These are phyloP conservation scores for Alternaria metachromatica DNA, from an alignment of 2,329 filamentous ascomycete species.

Conservation along the genomic window DNA sequence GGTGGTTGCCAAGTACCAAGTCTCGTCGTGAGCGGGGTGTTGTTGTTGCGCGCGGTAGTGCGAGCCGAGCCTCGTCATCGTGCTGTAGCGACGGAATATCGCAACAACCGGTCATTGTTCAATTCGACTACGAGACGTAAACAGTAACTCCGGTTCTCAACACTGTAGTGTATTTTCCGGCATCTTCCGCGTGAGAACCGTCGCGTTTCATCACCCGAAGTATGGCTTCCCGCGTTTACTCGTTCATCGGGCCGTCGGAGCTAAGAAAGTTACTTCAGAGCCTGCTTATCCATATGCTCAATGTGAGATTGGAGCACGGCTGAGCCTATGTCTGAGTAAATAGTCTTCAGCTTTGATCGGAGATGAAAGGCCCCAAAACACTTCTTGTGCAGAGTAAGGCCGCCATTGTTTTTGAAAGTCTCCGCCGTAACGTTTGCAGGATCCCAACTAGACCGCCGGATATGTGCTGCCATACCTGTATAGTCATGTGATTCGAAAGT, in stretches of 20 bases:
- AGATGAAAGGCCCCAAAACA: constrained; percentile 9
- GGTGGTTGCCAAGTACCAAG: constrained; percentile 3
- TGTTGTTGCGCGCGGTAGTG: constrained; percentile 1
- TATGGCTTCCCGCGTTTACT: not conserved
- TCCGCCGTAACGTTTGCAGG: constrained; percentile 4
- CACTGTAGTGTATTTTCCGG: not conserved
- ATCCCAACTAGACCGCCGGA: constrained; percentile 8
- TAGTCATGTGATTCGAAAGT: constrained; percentile 11
- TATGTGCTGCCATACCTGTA: constrained; percentile 4
- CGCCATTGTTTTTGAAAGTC: constrained; percentile 9
- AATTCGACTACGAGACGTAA: not conserved
- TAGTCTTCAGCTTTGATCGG: not conserved
- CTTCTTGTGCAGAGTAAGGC: not conserved
- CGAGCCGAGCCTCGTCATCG: constrained; percentile 1
- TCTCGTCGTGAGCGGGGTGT: constrained; percentile 5
- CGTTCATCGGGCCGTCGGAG: not conserved
- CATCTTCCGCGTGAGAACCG: not conserved
- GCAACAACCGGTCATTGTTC: not conserved
- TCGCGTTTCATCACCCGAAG: not conserved
- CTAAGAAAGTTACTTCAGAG: constrained; percentile 11
- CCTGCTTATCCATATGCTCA: constrained; percentile 20
- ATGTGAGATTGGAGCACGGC: constrained; percentile 11
- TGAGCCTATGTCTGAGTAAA: constrained; percentile 6
- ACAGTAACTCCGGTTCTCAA: not conserved
- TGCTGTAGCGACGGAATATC: not conserved